Evolutionary conservation across 192 early-diverging fungal genomes (phyloP).

Genomic region (Linnemannia hyalina): DNA sequence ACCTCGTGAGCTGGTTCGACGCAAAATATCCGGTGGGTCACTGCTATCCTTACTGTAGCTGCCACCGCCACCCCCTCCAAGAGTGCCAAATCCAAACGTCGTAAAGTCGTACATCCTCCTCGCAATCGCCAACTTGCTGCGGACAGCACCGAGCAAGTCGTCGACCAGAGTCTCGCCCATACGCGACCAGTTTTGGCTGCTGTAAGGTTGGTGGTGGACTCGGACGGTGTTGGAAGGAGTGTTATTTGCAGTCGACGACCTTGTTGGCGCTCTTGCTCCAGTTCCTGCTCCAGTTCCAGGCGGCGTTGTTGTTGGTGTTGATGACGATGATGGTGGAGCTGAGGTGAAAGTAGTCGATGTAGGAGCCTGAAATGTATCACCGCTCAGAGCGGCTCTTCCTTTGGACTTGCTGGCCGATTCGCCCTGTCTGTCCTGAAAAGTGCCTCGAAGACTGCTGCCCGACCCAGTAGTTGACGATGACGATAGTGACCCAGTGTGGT

Average conservation of each 20-base stretch:
- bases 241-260: background rate
- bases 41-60: slow-evolving; percentile 7
- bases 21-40: background rate
- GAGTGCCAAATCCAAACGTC: slow-evolving; percentile 31
- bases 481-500: slow-evolving; percentile 7
- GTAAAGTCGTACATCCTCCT: slow-evolving; percentile 36
- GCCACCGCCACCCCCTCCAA: background rate
- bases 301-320: background rate
- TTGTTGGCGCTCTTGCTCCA: background rate
- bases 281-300: background rate
- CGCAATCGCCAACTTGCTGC: slow-evolving; percentile 41
- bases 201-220: background rate
- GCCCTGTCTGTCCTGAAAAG: background rate
- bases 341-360: background rate
- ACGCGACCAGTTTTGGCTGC: slow-evolving; percentile 35
- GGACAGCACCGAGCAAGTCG: slow-evolving; percentile 41
- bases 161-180: slow-evolving; percentile 53
- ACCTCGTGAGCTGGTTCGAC: slow-evolving; percentile 13
- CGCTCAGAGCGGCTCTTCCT: slow-evolving; percentile 13
- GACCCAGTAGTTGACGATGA: slow-evolving; percentile 21
- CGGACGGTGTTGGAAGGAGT: background rate
- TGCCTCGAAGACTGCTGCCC: slow-evolving; percentile 3
- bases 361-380: slow-evolving; percentile 38
- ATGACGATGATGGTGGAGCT: background rate
- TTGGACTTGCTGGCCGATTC: background rate